Conservation (phyloP, 768 basidiomycete species). For the Boletus fagicola region DNA sequence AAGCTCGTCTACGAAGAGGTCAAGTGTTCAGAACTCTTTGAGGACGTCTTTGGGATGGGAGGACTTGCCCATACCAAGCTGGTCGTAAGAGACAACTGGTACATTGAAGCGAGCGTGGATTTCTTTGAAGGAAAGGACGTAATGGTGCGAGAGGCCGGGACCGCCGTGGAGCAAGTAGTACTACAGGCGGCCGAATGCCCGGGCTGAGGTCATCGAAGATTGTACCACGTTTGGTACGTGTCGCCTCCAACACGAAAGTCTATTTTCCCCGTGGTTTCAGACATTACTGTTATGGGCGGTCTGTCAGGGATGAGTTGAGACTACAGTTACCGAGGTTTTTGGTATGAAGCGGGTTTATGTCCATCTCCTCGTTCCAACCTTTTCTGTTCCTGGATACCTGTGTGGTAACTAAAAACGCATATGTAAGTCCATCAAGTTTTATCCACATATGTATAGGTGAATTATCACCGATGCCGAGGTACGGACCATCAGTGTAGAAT, state of each 20-base stretch:
- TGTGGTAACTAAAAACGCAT: background rate
- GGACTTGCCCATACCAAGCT: slow-evolving; percentile 45
- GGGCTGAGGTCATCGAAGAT: too few relatives aligned
- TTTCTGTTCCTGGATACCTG: background rate
- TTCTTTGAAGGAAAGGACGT: slow-evolving; percentile 38
- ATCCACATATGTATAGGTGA: background rate
- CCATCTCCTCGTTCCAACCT: too few relatives aligned
- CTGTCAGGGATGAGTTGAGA: too few relatives aligned
- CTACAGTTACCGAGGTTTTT: too few relatives aligned
- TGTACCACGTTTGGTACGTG: slow-evolving; percentile 43
- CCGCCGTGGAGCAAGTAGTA: slow-evolving; percentile 31
- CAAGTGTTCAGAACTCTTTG: slow-evolving; percentile 31
- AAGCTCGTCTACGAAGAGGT: slow-evolving; percentile 52
- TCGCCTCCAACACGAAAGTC: slow-evolving; percentile 17
- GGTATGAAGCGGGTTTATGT: too few relatives aligned
- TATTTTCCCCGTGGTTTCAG: slow-evolving; percentile 22
- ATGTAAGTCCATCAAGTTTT: background rate
- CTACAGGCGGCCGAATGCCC: too few relatives aligned
- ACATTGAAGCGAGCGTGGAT: slow-evolving; percentile 30
- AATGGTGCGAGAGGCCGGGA: slow-evolving; percentile 39
- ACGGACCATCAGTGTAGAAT: background rate
- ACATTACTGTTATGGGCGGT: slow-evolving; percentile 6
- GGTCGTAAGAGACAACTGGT: slow-evolving; percentile 50
- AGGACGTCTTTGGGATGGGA: slow-evolving; percentile 35
- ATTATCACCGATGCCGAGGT: too few relatives aligned